Evolutionary conservation across 176 grass and related monocot genomes (phyloP).

Genomic region (Avena insularis): DNA sequence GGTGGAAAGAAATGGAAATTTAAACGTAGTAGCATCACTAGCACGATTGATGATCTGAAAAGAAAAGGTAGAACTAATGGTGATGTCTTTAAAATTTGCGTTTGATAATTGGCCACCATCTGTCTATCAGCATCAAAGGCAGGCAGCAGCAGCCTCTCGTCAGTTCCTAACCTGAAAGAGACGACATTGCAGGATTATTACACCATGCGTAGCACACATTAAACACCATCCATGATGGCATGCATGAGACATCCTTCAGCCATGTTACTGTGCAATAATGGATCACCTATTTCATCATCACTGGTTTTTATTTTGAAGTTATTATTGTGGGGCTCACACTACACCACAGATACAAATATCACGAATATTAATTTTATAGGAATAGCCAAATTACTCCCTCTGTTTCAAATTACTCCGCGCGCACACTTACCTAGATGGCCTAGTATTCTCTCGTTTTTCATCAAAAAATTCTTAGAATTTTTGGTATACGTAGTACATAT

Average conservation of each 20-base stretch:
- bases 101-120: not conserved
- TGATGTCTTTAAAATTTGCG: not conserved
- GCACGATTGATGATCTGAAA: not conserved
- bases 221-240: too few species aligned
- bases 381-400: too few species aligned
- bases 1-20: not conserved
- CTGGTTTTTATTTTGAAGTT: too few species aligned
- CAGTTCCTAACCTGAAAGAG: conserved; percentile 12
- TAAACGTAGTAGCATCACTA: not conserved
- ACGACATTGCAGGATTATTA: not conserved
- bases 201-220: not conserved
- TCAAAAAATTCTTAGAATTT: too few species aligned
- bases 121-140: not conserved
- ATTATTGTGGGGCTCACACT: too few species aligned
- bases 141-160: not conserved
- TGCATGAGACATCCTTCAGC: too few species aligned
- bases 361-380: too few species aligned
- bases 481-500: too few species aligned
- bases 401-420: too few species aligned
- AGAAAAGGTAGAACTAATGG: not conserved
- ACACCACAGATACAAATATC: too few species aligned
- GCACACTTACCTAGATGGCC: too few species aligned
- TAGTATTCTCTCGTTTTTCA: too few species aligned
- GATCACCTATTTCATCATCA: not conserved
- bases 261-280: not conserved